Percentiles rank a stretch among this genome's conserved stretches.
Conservation (phyloP, 805 yeast genomes). For the Sungouiozyma intestinalis region DNA sequence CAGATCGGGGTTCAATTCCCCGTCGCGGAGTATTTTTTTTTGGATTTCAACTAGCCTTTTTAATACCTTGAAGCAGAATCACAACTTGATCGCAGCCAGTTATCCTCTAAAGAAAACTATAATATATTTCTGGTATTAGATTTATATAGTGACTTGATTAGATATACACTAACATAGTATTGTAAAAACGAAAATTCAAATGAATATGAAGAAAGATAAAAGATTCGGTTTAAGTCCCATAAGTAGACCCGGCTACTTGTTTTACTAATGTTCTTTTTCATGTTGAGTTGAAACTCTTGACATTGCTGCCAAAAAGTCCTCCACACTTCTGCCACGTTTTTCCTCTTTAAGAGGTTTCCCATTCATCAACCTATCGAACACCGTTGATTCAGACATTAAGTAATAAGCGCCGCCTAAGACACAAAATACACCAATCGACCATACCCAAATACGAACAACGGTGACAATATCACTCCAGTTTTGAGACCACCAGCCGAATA, state of each 20-base stretch:
- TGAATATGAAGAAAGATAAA: not conserved
- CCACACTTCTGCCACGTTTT: constrained; percentile 54
- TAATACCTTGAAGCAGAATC: too few species aligned
- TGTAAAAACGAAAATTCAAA: too few species aligned
- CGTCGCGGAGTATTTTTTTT: not conserved
- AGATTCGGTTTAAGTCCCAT: too few species aligned
- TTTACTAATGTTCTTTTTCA: constrained; percentile 46
- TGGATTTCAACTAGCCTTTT: not conserved
- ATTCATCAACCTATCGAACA: constrained; percentile 76
- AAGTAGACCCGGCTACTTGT: too few species aligned
- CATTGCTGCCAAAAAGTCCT: constrained; percentile 79
- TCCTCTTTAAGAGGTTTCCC: constrained; percentile 58
- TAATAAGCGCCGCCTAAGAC: constrained; percentile 93
- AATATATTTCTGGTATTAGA: too few species aligned
- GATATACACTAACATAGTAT: too few species aligned
- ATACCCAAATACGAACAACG: constrained; percentile 87
- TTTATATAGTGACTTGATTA: too few species aligned
- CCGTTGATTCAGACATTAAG: constrained; percentile 73
- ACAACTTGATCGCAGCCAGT: too few species aligned
- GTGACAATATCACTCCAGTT: constrained; percentile 95
- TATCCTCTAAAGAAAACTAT: too few species aligned
- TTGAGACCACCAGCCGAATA: constrained; percentile 97
- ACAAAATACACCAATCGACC: constrained; percentile 96
- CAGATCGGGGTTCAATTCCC: not conserved
- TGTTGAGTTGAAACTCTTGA: constrained; percentile 85